These are phyloP conservation scores for Dactylellina drechsleri DNA, from an alignment of 2,329 filamentous ascomycete genomes.

Conservation along the genomic window DNA sequence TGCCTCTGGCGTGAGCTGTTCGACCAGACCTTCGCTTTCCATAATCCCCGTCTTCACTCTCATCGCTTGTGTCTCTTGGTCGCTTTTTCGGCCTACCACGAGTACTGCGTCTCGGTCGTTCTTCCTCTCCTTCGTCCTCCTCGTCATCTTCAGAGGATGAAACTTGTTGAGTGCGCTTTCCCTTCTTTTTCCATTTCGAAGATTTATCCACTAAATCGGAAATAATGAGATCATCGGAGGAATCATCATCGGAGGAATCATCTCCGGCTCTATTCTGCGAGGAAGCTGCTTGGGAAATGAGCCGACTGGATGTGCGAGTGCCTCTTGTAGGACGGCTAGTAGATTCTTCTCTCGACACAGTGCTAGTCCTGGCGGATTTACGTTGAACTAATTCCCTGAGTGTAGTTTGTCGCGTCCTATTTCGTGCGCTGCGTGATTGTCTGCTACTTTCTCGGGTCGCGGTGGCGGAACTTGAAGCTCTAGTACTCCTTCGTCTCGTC, in stretches of 20 bases:
- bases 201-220: slow-evolving; percentile 35
- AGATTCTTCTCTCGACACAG: neutral
- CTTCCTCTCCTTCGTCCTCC: neutral
- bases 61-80: neutral
- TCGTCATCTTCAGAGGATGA: neutral
- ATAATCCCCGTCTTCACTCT: slow-evolving; percentile 4
- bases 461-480: slow-evolving; percentile 11
- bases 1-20: slow-evolving; percentile 59
- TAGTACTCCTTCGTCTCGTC: slow-evolving; percentile 22
- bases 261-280: neutral
- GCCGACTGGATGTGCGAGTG: slow-evolving; percentile 26
- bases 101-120: neutral
- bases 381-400: slow-evolving; percentile 19
- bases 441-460: neutral
- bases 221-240: slow-evolving; percentile 48
- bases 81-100: slow-evolving; percentile 22
- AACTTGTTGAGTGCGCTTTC: neutral
- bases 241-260: slow-evolving; percentile 8
- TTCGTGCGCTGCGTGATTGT: slow-evolving; percentile 7
- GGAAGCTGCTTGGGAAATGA: slow-evolving; percentile 35
- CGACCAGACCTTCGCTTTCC: slow-evolving; percentile 60
- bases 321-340: slow-evolving; percentile 20
- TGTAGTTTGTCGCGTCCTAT: slow-evolving; percentile 20
- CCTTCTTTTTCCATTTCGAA: slow-evolving; percentile 24
- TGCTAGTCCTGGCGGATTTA: slow-evolving; percentile 2